Base-by-base conservation (phyloP, 2,329 filamentous ascomycete species). In the Fusarium coffeatum region DNA sequence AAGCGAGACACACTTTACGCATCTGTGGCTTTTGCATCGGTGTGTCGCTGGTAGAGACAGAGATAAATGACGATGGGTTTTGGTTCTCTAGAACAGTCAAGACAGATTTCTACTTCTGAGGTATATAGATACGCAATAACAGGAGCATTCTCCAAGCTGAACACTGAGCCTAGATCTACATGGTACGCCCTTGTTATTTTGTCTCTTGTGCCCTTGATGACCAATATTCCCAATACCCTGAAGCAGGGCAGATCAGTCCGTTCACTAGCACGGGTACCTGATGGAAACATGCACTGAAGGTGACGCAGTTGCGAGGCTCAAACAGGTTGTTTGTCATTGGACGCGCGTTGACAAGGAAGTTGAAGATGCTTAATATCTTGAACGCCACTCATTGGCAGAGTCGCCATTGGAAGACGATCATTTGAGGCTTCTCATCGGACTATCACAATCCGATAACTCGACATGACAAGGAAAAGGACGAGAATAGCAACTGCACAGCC, bases 401-500 rank as follows among this genome's bases (percentile, higher is more conserved):
- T 71, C 51, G 55, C 59, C 49, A 48, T 68, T 46, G 13, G 12
- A 20, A 64, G 25, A 12, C 12, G 64, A 68, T 68, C 50, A 18
- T 43, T 30, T 27, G 37, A 49, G 61, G 46, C 56, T 66, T 37
- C 23, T 16, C 30, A 28, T 69, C 51, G 55, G 51, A 68, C 34
- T 51, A 42, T 48, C 42, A 13, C 47, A 65, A 61, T 42, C 67
- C 59, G 64, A 66, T 53, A 13, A 13, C 27, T 42, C 18, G 34
- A 43, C 23, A 22, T 13, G 45, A 55, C 41, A 43, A 41, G 54
- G 48, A 43, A 40, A 28, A 45, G 30, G 56, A 69, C 68, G 12
- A 55, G 59, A 66, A 71, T 59, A 68, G 64, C 28, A 68, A 64
- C 30, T 60, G 64, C 72, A 73, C 71, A 72, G 72, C 72, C 72